Conservation (phyloP, 2,329 filamentous ascomycete species). For the Fusarium aywerte region DNA sequence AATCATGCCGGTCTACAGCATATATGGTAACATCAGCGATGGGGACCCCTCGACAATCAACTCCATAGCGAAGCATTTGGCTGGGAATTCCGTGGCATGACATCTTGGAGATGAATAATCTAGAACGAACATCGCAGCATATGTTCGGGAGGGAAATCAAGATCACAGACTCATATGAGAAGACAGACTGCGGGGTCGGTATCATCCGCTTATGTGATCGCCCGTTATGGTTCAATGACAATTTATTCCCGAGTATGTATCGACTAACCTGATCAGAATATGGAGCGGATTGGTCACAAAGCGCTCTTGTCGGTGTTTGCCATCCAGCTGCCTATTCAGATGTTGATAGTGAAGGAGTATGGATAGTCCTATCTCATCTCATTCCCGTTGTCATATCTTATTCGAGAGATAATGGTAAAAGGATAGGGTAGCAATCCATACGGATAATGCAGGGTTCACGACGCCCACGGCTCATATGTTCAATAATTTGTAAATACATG, state of each 20-base stretch:
- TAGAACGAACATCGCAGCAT: neutral
- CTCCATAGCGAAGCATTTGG: neutral
- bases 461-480: no score
- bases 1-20: no score
- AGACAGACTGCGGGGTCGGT: neutral
- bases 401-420: no score
- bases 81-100: neutral
- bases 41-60: no score
- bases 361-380: no score
- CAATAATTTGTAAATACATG: no score
- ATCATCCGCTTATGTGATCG: neutral
- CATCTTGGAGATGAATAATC: neutral
- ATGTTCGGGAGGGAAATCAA: neutral
- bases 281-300: neutral
- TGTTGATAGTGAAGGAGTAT: neutral
- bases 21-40: neutral
- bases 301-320: fast-evolving
- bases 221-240: neutral
- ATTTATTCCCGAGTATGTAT: neutral
- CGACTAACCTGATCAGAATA: neutral
- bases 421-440: no score
- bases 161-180: neutral
- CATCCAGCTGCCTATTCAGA: neutral
- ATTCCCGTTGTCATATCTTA: no score
- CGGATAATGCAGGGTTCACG: no score